phyloP scores from a whole-genome alignment of 306 rosid species.

The Clitoria ternatea region DNA sequence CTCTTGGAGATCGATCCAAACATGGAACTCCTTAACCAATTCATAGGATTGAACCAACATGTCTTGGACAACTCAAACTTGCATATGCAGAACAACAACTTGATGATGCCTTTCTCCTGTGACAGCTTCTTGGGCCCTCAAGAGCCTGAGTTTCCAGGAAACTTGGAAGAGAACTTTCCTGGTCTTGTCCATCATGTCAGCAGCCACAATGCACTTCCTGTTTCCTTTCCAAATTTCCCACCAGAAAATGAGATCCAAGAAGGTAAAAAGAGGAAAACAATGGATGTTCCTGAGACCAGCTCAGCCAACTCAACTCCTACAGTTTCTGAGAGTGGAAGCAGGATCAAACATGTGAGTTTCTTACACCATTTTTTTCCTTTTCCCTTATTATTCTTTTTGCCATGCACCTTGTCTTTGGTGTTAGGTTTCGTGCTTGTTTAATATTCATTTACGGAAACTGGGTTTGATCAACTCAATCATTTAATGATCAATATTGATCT shows the following conservation, averaged over 20 bases:
- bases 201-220: slow-evolving; percentile 28
- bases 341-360: slow-evolving; percentile 40
- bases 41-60: slow-evolving; percentile 36
- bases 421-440: no score
- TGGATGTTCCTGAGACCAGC: slow-evolving; percentile 47
- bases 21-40: slow-evolving; percentile 49
- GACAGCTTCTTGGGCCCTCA: slow-evolving; percentile 44
- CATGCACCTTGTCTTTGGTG: background rate
- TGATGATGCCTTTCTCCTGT: slow-evolving; percentile 49
- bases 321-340: slow-evolving; percentile 54
- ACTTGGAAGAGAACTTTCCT: slow-evolving; percentile 42
- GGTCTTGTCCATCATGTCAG: slow-evolving; percentile 27
- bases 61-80: slow-evolving; percentile 41
- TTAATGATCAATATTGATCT: no score
- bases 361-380: background rate
- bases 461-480: no score
- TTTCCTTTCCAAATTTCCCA: slow-evolving; percentile 15
- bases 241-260: slow-evolving; percentile 39
- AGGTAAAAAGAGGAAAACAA: slow-evolving; percentile 53
- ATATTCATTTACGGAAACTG: no score
- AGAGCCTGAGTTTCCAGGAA: slow-evolving; percentile 42
- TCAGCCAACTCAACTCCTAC: slow-evolving; percentile 62
- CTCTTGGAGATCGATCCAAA: slow-evolving; percentile 56
- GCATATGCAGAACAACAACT: slow-evolving; percentile 48
- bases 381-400: background rate